Percentiles rank a stretch among this genome's conserved stretches.
phyloP scores from a whole-genome alignment of 352 stramenopile genomes.

The Globisporangium nagaii region DNA sequence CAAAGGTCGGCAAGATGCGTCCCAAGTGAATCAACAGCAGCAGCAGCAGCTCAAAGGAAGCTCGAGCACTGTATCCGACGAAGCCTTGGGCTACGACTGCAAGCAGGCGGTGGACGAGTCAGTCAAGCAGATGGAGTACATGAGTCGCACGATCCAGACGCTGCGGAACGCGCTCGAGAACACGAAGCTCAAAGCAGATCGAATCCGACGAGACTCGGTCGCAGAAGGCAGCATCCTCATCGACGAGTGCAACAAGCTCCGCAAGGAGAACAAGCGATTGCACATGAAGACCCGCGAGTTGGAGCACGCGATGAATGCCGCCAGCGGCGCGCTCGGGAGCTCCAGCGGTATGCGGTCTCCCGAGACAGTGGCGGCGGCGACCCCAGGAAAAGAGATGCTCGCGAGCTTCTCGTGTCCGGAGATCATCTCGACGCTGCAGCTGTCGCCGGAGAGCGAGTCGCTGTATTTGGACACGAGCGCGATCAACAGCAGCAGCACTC shows the following conservation, averaged over 20 bases:
- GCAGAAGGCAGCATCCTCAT: constrained; percentile 73
- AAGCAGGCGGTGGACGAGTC: constrained; percentile 74
- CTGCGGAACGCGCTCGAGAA: constrained; percentile 58
- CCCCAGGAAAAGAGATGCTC: constrained; percentile 9
- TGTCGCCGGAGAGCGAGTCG: constrained; percentile 16
- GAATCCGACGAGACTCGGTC: constrained; percentile 65
- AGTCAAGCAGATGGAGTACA: constrained; percentile 76
- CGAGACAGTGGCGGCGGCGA: background rate
- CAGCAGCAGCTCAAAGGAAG: background rate
- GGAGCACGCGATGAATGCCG: constrained; percentile 26
- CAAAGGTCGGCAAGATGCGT: constrained; percentile 1
- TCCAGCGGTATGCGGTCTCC: constrained; percentile 10
- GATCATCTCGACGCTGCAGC: constrained; percentile 13
- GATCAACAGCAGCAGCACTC: constrained; percentile 2
- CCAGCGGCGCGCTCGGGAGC: background rate
- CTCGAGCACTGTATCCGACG: constrained; percentile 16
- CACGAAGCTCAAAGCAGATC: constrained; percentile 59
- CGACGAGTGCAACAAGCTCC: constrained; percentile 73
- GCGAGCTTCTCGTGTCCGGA: constrained; percentile 33
- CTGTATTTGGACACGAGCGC: constrained; percentile 11
- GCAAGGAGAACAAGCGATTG: constrained; percentile 71
- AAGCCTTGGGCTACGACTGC: constrained; percentile 63
- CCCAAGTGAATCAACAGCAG: background rate
- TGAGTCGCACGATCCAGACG: constrained; percentile 70
- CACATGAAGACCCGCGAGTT: constrained; percentile 61